phyloP scores from a whole-genome alignment of 2,329 filamentous ascomycete genomes.

The Alternaria solani region DNA sequence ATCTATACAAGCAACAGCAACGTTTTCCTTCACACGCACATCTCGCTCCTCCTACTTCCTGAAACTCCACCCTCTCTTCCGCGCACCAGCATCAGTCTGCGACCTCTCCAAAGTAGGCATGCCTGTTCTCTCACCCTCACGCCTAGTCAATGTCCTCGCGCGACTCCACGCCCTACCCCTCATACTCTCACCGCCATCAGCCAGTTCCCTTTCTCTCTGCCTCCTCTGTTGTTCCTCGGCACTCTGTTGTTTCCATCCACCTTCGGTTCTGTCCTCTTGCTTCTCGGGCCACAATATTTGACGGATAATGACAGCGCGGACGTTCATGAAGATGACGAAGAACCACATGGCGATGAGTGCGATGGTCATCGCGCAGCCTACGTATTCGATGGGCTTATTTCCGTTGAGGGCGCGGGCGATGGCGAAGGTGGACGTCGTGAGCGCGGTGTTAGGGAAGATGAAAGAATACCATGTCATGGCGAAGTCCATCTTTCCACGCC shows the following conservation, averaged over 20 bases:
- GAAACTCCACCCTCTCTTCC: constrained; percentile 27
- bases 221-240: constrained; percentile 41
- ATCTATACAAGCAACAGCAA: not conserved
- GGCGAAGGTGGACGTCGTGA: constrained; percentile 75
- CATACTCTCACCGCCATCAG: constrained; percentile 29
- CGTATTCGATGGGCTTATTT: constrained; percentile 65
- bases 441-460: constrained; percentile 80
- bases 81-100: constrained; percentile 19
- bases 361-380: constrained; percentile 73
- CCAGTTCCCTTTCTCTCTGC: constrained; percentile 19
- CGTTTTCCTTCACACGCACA: not conserved
- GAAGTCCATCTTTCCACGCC: constrained; percentile 71
- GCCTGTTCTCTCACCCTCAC: constrained; percentile 6
- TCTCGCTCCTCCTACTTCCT: constrained; percentile 12
- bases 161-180: constrained; percentile 32
- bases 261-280: constrained; percentile 70
- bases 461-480: constrained; percentile 89
- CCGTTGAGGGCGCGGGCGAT: constrained; percentile 65
- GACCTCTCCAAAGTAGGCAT: constrained; percentile 13
- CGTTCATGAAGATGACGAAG: constrained; percentile 73
- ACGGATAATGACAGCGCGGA: constrained; percentile 69
- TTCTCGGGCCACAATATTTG: constrained; percentile 81
- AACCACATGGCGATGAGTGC: constrained; percentile 72
- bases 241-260: constrained; percentile 59
- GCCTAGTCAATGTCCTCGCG: constrained; percentile 32